Evolutionary conservation across 768 basidiomycete species (phyloP), one percentile per base, ranked within the genome.

Genomic region (Leccinum subgranulosum): DNA sequence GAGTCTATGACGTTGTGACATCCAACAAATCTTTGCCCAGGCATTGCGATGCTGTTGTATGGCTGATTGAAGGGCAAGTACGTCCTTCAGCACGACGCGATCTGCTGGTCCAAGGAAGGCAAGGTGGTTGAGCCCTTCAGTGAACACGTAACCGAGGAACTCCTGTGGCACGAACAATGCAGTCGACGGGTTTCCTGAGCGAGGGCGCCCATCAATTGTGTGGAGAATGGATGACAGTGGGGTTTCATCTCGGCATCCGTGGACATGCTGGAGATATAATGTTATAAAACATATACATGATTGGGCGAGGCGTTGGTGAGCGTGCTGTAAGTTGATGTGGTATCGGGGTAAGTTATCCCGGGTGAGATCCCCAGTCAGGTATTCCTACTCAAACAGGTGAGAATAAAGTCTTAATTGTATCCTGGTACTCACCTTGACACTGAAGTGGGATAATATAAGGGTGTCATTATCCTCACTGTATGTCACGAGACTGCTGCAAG

Each of bases 401-500:
- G 23, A 3, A 4, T 11, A 2, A 43, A 12, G 51, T 8, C 14
- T 17, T 3, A 21, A 29, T 0, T 0, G 10, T n/a, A 19, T 4
- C 1, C n/a, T 33, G 25, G 2, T 8, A 31, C 57, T 45, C 47
- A 65, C 66, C 58, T 64, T 67, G 49, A 67, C 66, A 33, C 66
- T 67, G n/a, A 59, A 67, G 45, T 67, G 66, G 2, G 66, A 67
- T 11, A 67, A 45, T 5, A 59, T 53, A 2, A 65, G 14, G 9
- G 60, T 28, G 5, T 23, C 31, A 2, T 60, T 62, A 27, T 54
- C 50, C 23, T 62, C 54, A 27, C 62, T 54, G 12, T 62, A 51
- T 8, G 36, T 54, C 34, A 67, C 66, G 3, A 67, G 60, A 19
- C 55, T 62, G 3, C 63, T 33, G 39, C 58, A 67, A 6, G 48